Evolutionary conservation across 371 early-diverging fungal species (phyloP).

Genomic region (Choanephora cucurbitarum): DNA sequence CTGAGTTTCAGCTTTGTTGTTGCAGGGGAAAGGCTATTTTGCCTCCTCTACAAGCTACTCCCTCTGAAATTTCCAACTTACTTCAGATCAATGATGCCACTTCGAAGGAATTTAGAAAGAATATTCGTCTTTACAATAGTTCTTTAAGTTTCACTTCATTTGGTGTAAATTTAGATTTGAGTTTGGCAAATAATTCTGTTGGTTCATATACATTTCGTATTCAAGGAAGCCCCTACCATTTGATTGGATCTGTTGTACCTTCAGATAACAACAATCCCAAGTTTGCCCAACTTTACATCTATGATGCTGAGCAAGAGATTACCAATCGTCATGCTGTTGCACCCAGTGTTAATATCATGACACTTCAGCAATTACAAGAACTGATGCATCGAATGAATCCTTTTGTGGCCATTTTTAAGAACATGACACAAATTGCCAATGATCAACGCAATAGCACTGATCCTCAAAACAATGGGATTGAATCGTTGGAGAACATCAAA

Average conservation of each 20-base stretch:
- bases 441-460: too few relatives aligned
- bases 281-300: constrained; percentile 8
- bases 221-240: constrained; percentile 1
- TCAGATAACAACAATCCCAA: not conserved
- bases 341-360: not conserved
- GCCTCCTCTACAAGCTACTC: not conserved
- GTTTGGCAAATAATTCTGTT: not conserved
- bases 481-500: not conserved
- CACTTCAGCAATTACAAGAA: not conserved
- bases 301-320: constrained; percentile 2
- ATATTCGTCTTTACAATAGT: constrained; percentile 1
- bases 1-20: not conserved
- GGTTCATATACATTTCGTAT: constrained; percentile 7
- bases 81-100: not conserved
- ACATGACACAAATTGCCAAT: too few relatives aligned
- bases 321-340: not conserved
- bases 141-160: constrained; percentile 4
- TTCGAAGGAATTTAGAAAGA: not conserved
- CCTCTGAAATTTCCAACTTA: not conserved
- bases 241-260: not conserved
- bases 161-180: constrained; percentile 1
- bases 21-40: not conserved
- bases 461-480: too few relatives aligned
- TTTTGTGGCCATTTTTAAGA: not conserved
- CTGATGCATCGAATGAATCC: constrained; percentile 7